These are phyloP conservation scores for Pichia sp. DNA, from an alignment of 1,139 yeast genomes.

Conservation along the genomic window DNA sequence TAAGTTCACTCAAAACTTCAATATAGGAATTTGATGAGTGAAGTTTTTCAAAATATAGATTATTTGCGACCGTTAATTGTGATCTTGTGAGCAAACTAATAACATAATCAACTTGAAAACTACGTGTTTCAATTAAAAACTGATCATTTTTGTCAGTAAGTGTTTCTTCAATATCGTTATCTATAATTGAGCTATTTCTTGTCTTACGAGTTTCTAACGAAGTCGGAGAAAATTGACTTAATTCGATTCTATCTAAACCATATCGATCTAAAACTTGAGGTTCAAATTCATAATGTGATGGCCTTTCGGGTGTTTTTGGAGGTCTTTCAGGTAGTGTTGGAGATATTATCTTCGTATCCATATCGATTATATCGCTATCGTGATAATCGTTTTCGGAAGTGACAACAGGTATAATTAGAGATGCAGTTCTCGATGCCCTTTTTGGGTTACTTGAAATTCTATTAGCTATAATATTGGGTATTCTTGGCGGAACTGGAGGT, in stretches of 20 bases:
- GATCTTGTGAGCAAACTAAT: conserved; percentile 9
- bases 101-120: conserved; percentile 13
- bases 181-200: not conserved
- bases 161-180: conserved; percentile 1
- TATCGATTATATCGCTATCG: not conserved
- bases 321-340: conserved; percentile 11
- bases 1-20: conserved; percentile 22
- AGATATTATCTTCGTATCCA: conserved; percentile 1
- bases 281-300: conserved; percentile 1
- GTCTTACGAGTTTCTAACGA: conserved; percentile 10
- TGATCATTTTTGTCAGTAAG: not conserved
- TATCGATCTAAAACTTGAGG: conserved; percentile 5
- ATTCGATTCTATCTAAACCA: conserved; percentile 17
- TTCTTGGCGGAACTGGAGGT: not conserved
- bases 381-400: not conserved
- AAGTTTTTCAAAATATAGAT: conserved; percentile 17
- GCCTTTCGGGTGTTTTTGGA: conserved; percentile 7
- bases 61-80: conserved; percentile 13
- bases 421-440: conserved; percentile 8
- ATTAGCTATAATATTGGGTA: not conserved
- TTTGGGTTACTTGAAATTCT: conserved; percentile 2
- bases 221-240: conserved; percentile 19
- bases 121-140: conserved; percentile 14
- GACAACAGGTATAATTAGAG: conserved; percentile 5
- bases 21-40: conserved; percentile 19